A percentile compares a stretch with the other conserved stretches of the same genome.
These are phyloP conservation scores for Bretschneidera sinensis DNA, from an alignment of 345 rosid genomes.

Conservation along the genomic window DNA sequence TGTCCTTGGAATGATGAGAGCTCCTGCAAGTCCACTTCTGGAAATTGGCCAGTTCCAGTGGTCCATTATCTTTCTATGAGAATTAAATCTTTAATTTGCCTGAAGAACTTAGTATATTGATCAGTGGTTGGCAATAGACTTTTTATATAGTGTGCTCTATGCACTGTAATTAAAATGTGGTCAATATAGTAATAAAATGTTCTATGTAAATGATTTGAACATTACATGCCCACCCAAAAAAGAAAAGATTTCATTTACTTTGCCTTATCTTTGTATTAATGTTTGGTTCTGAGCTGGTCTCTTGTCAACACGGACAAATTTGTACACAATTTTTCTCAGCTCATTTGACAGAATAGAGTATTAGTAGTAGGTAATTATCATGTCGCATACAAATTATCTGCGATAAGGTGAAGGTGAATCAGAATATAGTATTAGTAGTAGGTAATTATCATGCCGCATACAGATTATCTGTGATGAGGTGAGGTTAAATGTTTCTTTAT, in stretches of 20 bases:
- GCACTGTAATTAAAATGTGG: no score
- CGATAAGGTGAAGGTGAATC: not conserved
- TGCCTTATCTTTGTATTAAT: no score
- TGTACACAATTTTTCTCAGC: not conserved
- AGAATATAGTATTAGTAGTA: no score
- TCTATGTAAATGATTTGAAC: not conserved
- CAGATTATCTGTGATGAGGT: no score
- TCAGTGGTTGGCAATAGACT: not conserved
- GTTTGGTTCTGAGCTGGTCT: no score
- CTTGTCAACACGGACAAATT: not conserved
- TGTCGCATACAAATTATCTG: not conserved
- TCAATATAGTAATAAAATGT: no score
- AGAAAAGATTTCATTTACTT: no score
- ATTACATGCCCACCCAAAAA: not conserved
- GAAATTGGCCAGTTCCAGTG: conserved; percentile 3
- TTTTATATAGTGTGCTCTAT: no score
- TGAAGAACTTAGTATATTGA: not conserved
- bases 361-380: not conserved
- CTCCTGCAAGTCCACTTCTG: not conserved
- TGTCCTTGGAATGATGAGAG: no score
- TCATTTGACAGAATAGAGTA: not conserved
- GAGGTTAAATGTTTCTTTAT: no score
- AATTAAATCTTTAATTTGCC: not conserved
- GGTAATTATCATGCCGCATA: no score
- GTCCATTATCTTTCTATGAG: not conserved